Conservation (phyloP, 495 filamentous ascomycete genomes). For the Opeltia flavorubescens region DNA sequence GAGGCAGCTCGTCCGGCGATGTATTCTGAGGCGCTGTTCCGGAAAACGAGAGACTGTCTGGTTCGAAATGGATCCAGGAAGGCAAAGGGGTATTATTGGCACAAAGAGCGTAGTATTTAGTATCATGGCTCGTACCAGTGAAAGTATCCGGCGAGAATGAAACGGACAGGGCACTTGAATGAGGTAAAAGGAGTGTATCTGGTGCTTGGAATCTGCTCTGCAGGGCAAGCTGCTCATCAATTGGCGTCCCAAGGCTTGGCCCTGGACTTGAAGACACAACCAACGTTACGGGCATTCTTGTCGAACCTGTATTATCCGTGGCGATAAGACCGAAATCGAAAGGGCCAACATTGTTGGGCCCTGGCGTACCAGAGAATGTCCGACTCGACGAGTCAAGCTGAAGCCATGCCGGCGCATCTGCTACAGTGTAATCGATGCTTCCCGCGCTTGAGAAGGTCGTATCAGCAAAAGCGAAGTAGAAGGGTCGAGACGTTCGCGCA, state of each 20-base stretch:
- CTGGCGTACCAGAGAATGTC: constrained; percentile 51
- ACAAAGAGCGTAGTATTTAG: constrained; percentile 64
- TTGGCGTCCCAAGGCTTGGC: constrained; percentile 31
- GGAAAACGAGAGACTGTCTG: constrained; percentile 47
- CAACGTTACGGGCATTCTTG: constrained; percentile 42
- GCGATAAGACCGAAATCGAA: constrained; percentile 44
- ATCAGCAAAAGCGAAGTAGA: constrained; percentile 52
- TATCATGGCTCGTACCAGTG: constrained; percentile 28
- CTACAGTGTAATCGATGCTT: constrained; percentile 46
- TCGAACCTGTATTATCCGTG: constrained; percentile 43
- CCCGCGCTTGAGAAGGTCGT: constrained; percentile 48
- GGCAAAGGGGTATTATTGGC: constrained; percentile 68
- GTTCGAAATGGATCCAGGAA: constrained; percentile 73
- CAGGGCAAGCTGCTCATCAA: constrained; percentile 32
- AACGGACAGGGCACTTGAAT: constrained; percentile 30
- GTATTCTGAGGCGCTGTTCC: constrained; percentile 54
- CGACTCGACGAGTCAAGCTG: constrained; percentile 46
- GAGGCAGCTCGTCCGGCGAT: constrained; percentile 50
- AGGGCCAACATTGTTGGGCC: constrained; percentile 37
- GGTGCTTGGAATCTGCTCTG: constrained; percentile 33
- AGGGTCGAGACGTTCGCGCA: constrained; percentile 48
- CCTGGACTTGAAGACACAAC: constrained; percentile 43
- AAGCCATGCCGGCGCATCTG: constrained; percentile 53
- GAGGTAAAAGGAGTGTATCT: constrained; percentile 30
- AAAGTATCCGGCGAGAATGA: constrained; percentile 36